These are phyloP conservation scores for Fusarium annulatum DNA, from an alignment of 2,329 filamentous ascomycete genomes.

Conservation along the genomic window DNA sequence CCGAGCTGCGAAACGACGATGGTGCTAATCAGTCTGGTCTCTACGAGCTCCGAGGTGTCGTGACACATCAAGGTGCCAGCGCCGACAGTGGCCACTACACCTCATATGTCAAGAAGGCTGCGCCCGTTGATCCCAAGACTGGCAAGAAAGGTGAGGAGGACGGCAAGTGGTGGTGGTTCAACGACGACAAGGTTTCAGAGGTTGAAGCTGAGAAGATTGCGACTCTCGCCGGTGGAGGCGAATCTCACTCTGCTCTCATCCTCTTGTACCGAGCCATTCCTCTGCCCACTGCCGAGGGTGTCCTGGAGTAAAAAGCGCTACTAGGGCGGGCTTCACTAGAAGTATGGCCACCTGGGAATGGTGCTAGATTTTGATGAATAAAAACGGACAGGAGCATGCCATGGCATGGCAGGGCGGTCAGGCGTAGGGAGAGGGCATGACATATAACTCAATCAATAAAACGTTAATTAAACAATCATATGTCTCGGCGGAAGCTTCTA, in stretches of 20 bases:
- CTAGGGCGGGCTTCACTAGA: not conserved
- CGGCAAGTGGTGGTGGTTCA: slow-evolving; percentile 99
- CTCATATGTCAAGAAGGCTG: slow-evolving; percentile 94
- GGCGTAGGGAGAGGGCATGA: slow-evolving; percentile 33
- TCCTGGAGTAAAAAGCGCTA: slow-evolving; percentile 39
- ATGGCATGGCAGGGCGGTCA: slow-evolving; percentile 13
- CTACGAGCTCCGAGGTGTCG: slow-evolving; percentile 92
- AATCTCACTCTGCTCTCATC: slow-evolving; percentile 85
- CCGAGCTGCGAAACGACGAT: slow-evolving; percentile 78
- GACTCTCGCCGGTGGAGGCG: slow-evolving; percentile 87
- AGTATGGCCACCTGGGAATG: not conserved
- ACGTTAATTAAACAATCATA: slow-evolving; percentile 7
- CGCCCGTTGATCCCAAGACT: slow-evolving; percentile 75
- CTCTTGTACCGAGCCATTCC: slow-evolving; percentile 81
- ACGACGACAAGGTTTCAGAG: slow-evolving; percentile 96
- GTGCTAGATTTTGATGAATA: slow-evolving; percentile 20
- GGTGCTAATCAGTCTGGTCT: slow-evolving; percentile 93
- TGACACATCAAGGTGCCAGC: slow-evolving; percentile 96
- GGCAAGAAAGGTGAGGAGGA: slow-evolving; percentile 85
- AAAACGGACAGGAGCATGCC: slow-evolving; percentile 17
- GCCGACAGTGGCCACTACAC: slow-evolving; percentile 99
- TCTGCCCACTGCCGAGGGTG: slow-evolving; percentile 68
- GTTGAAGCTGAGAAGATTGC: slow-evolving; percentile 93
- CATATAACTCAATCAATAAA: slow-evolving; percentile 31
- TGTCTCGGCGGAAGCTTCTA: not conserved